Base-by-base conservation (phyloP, 1,284 basidiomycete species). In the Porodaedalea pini region DNA sequence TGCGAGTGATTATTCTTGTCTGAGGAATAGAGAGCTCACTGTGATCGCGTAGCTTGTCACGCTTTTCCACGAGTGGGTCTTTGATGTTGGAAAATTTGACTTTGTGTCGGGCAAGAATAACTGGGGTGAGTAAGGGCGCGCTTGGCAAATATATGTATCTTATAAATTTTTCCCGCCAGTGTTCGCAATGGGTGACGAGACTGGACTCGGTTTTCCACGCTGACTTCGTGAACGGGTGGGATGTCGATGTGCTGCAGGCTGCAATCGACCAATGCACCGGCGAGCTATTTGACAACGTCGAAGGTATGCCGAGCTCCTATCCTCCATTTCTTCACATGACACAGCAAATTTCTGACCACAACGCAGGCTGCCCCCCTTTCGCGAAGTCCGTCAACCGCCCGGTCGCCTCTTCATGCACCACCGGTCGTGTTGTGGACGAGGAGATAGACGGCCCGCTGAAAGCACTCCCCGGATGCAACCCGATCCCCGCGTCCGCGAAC, bases 391-490 rank as follows among this genome's bases (percentile, higher is more conserved):
- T 56, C 17, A 34, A 56, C 11, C 29, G 25, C 8, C 27, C 32
- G 2, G 36, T 23, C 8, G 67, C 66, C 8, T 40, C 47, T 29
- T 66, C 65, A 4, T 69, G 67, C 54, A 63, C 60, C 17, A 62
- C 65, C 54, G 60, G 64, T 39, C 58, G 61, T 10, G 53, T 60
- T 48, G 57, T 67, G 53, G 64, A 68, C 48, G 54, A 68, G 51
- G 67, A 68, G 17, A 48, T 65, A 47, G 41, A 50, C 11, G 41
- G 39, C 10, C 66, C 66, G 15, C 58, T 70, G 48, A 39, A 49
- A 32, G 48, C 49, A 17, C 67, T 83, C 81, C 50, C 74, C 71
- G 44, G 78, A 76, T 32, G 76, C 73, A 56, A 80, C 76, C 65
- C 81, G 85, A 66, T 87, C 15, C 54, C 54, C 6, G 29, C 27